A percentile compares a stretch with the other conserved stretches of the same genome.
These are phyloP conservation scores for Thymus quinquecostatus DNA, from an alignment of 257 asterid genomes.

Conservation along the genomic window DNA sequence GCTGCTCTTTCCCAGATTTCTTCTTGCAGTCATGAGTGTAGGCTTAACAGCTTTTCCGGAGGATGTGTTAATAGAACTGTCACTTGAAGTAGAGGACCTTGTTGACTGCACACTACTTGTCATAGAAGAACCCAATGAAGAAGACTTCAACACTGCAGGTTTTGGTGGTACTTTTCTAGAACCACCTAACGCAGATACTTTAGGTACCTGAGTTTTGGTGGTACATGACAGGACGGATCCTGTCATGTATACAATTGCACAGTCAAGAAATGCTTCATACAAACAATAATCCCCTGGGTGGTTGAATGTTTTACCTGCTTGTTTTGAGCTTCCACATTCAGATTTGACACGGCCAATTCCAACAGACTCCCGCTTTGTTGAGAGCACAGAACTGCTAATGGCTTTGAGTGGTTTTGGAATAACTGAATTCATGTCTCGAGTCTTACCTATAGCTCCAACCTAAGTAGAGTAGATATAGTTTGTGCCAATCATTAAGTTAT, in stretches of 20 bases:
- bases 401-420: slow-evolving; percentile 59
- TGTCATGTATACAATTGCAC: slow-evolving; percentile 27
- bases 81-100: slow-evolving; percentile 64
- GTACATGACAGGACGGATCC: slow-evolving; percentile 51
- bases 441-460: slow-evolving; percentile 49
- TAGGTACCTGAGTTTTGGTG: slow-evolving; percentile 49
- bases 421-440: slow-evolving; percentile 40
- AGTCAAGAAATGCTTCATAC: slow-evolving; percentile 6
- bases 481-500: slow-evolving; percentile 22
- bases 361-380: slow-evolving; percentile 63
- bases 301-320: slow-evolving; percentile 41
- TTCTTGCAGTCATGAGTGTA: slow-evolving; percentile 50
- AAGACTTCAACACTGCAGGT: slow-evolving; percentile 52
- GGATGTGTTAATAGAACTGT: slow-evolving; percentile 53
- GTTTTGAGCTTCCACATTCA: slow-evolving; percentile 51
- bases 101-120: slow-evolving; percentile 49
- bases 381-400: slow-evolving; percentile 41
- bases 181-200: slow-evolving; percentile 46
- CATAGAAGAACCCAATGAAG: slow-evolving; percentile 51
- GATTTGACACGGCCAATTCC: slow-evolving; percentile 52
- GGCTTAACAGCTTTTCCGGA: slow-evolving; percentile 52
- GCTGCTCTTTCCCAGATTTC: slow-evolving; percentile 53
- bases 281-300: slow-evolving; percentile 12
- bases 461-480: slow-evolving; percentile 27
- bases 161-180: slow-evolving; percentile 59